Percentiles rank a stretch among this genome's conserved stretches.
phyloP scores from a whole-genome alignment of 768 basidiomycete genomes.

The Auricularia heimuer region DNA sequence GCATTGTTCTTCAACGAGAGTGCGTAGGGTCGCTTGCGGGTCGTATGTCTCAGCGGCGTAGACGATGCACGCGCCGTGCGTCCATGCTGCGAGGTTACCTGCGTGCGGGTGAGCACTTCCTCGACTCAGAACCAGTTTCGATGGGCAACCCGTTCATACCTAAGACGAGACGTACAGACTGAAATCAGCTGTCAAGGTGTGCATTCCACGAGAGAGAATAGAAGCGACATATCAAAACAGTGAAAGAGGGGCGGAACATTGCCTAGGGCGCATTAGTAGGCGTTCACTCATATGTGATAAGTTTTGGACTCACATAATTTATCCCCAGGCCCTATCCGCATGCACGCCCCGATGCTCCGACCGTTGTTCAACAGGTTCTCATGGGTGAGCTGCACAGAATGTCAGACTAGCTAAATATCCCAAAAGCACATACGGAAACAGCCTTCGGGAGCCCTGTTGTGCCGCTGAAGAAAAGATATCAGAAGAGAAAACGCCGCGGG shows the following conservation, averaged over 20 bases:
- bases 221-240: slow-evolving; percentile 69
- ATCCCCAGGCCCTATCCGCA: slow-evolving; percentile 57
- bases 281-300: slow-evolving; percentile 13
- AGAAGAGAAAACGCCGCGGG: background rate
- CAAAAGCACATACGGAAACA: slow-evolving; percentile 49
- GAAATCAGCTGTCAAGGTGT: too few species aligned
- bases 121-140: slow-evolving; percentile 24
- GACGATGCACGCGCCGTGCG: slow-evolving; percentile 61
- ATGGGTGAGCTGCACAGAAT: slow-evolving; percentile 52
- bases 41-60: slow-evolving; percentile 62
- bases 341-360: slow-evolving; percentile 57
- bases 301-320: slow-evolving; percentile 41
- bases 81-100: slow-evolving; percentile 73
- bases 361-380: slow-evolving; percentile 71
- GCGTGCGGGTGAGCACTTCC: slow-evolving; percentile 15
- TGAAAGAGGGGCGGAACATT: slow-evolving; percentile 81
- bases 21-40: slow-evolving; percentile 21
- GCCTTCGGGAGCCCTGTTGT: slow-evolving; percentile 78
- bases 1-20: slow-evolving; percentile 40
- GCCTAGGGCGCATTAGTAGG: slow-evolving; percentile 31
- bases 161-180: slow-evolving; percentile 6
- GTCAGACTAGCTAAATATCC: background rate
- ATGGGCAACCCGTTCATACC: slow-evolving; percentile 3
- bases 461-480: slow-evolving; percentile 35
- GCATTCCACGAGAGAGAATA: background rate